Base-by-base conservation (phyloP, 495 filamentous ascomycete genomes). In the Penicillium dipodomyicola region DNA sequence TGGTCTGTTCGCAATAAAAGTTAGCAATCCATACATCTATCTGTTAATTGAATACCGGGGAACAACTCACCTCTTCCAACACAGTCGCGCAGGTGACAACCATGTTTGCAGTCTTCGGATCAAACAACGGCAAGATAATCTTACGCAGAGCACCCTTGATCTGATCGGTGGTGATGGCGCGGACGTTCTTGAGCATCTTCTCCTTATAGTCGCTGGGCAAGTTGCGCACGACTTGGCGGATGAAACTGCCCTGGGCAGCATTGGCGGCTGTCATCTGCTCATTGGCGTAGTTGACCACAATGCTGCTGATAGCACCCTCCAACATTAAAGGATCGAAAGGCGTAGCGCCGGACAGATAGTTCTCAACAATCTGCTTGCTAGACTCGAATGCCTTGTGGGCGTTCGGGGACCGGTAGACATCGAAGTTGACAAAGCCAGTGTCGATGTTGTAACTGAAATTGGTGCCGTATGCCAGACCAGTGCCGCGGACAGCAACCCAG, bases 401-500 rank as follows among this genome's bases (percentile, higher is more conserved):
- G 55, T 96, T 88, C 0, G 94, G 93, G 7, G 92, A 93, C 22
- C 92, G 85, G 75, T 92, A 96, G 43, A 97, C 87, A 50, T 82
- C 80, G 70, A 92, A 92, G 56, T 85, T 83, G 47, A 96, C 71
- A 51, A 89, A 85, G 27, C 95, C 93, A 9, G 82, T 84, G 55
- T 94, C 89, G 40, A 89, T 74, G 59, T 89, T 85, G 56, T 85
- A 84, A 14, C 73, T 78, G 65, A 97, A 95, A 59, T 76, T 80
- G 10, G 87, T 86, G 15, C 91, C 90, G 68, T 99, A 99, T 1
- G 92, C 94, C 27, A 97, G 80, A 27, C 94, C 95, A 45, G 86
- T 91, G 41, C 94, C 94, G 39, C 94, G 91, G 49, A 96, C 86
- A 3, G 90, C 90, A 57, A 85, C 85, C 92, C 93, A 97, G 22